Percentiles rank a stretch among this genome's conserved stretches.
These are phyloP conservation scores for Sedum album DNA, from an alignment of 164 flowering plant species.

Conservation along the genomic window DNA sequence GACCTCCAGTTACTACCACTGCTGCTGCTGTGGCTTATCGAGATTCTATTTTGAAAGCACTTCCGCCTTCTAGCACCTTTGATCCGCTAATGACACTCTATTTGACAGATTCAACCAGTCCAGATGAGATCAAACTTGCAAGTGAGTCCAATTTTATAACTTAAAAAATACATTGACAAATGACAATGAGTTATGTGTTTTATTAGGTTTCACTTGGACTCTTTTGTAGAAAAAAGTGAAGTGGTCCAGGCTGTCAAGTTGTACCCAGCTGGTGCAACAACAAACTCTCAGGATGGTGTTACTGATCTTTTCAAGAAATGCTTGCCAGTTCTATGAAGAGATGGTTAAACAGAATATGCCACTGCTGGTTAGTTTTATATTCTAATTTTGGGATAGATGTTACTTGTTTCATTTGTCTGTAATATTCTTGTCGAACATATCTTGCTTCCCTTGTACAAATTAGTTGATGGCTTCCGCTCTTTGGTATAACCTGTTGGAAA, in stretches of 20 bases:
- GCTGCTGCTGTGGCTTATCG: slow-evolving; percentile 78
- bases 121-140: slow-evolving; percentile 83
- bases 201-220: too few relatives aligned
- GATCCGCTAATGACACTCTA: slow-evolving; percentile 94
- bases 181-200: background rate
- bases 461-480: background rate
- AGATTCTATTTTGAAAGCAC: slow-evolving; percentile 67
- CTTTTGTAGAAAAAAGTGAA: slow-evolving; percentile 57
- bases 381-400: background rate
- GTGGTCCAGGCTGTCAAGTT: slow-evolving; percentile 76
- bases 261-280: slow-evolving; percentile 99
- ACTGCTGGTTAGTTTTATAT: slow-evolving; percentile 47
- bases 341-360: slow-evolving; percentile 93
- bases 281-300: slow-evolving; percentile 98
- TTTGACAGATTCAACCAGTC: slow-evolving; percentile 78
- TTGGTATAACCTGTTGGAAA: background rate
- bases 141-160: slow-evolving; percentile 39
- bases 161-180: too few relatives aligned
- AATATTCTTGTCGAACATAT: background rate
- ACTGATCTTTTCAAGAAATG: slow-evolving; percentile 91
- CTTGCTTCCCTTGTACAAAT: background rate
- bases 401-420: background rate
- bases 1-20: slow-evolving; percentile 82
- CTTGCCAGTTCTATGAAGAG: slow-evolving; percentile 76
- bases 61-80: slow-evolving; percentile 54